Evolutionary conservation across 805 yeast species (phyloP).

Genomic region (Yarrowia sp.): DNA sequence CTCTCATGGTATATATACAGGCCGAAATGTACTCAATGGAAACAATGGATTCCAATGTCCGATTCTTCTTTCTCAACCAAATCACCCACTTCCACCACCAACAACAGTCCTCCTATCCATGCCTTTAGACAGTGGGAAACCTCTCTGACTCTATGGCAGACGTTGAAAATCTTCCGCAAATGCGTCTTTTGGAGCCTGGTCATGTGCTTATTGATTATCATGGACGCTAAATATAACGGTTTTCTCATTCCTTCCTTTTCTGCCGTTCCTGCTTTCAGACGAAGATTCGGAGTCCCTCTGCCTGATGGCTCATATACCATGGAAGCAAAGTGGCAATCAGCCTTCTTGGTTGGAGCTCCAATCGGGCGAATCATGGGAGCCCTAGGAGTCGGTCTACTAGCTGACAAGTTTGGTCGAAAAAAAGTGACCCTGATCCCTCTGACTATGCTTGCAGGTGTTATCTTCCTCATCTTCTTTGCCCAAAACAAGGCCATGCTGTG

Average conservation of each 20-base stretch:
- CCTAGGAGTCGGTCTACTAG: constrained; percentile 44
- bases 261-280: constrained; percentile 45
- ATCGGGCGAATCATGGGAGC: constrained; percentile 49
- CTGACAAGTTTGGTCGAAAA: constrained; percentile 49
- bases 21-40: no score
- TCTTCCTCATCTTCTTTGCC: not conserved
- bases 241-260: constrained; percentile 43
- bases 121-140: not conserved
- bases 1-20: no score
- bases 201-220: constrained; percentile 44
- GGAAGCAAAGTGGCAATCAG: constrained; percentile 35
- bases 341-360: constrained; percentile 35
- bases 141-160: not conserved
- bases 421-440: constrained; percentile 32
- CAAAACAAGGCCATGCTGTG: not conserved
- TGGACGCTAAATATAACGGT: constrained; percentile 52
- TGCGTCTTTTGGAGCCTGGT: constrained; percentile 48
- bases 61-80: not conserved
- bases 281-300: constrained; percentile 40
- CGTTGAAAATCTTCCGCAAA: constrained; percentile 37
- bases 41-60: no score
- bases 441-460: constrained; percentile 20
- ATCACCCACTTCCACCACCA: not conserved
- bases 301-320: constrained; percentile 4
- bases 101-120: not conserved